Percentiles rank a stretch among this genome's conserved stretches.
phyloP scores from a whole-genome alignment of 139 green algal species.

The Ulvella scutata region DNA sequence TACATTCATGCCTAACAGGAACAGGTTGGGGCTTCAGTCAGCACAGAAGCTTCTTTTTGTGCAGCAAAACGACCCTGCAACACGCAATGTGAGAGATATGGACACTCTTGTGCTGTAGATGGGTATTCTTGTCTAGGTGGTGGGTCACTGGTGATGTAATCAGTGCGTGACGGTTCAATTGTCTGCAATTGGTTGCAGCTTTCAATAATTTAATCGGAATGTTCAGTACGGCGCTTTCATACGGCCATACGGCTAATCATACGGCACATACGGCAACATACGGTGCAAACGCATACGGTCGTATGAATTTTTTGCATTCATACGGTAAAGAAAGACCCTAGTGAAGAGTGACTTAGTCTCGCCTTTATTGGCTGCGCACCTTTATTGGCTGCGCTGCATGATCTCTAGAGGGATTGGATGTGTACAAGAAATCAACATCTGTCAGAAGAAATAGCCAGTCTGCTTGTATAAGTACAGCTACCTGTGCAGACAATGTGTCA shows the following conservation, averaged over 20 bases:
- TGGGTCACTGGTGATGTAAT: not conserved
- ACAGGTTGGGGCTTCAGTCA: not conserved
- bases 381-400: conserved; percentile 16
- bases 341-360: no score
- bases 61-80: not conserved
- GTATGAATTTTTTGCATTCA: not conserved
- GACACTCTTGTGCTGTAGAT: not conserved
- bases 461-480: conserved; percentile 71
- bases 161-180: no score
- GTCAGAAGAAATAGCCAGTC: conserved; percentile 90
- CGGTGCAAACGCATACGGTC: not conserved
- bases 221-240: not conserved
- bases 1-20: not conserved
- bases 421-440: conserved; percentile 86
- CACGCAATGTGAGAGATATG: not conserved
- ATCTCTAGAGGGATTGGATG: conserved; percentile 45
- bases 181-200: no score
- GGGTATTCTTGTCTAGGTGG: not conserved
- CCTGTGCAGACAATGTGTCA: conserved; percentile 78
- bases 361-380: no score
- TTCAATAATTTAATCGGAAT: not conserved
- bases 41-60: not conserved
- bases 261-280: not conserved
- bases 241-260: not conserved
- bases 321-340: not conserved